Evolutionary conservation across 2,329 filamentous ascomycete species (phyloP).

Genomic region (Stemphylium beticola): DNA sequence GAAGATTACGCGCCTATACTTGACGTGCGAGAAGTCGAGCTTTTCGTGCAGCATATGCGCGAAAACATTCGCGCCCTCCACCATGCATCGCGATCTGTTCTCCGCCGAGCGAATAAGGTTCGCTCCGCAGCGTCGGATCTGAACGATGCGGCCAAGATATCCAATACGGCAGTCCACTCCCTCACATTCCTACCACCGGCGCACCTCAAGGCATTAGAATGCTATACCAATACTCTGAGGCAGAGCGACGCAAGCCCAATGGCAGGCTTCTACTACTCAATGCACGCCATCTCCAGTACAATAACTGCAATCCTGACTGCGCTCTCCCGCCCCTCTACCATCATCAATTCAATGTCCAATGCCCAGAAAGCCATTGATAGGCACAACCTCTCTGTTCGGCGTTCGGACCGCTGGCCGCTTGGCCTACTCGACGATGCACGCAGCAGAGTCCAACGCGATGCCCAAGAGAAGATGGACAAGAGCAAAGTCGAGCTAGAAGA

Average conservation of each 20-base stretch:
- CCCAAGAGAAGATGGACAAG: conserved; percentile 77
- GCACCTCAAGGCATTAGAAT: conserved; percentile 73
- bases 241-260: conserved; percentile 77
- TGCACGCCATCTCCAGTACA: conserved; percentile 82
- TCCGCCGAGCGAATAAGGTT: conserved; percentile 77
- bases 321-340: conserved; percentile 76
- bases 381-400: conserved; percentile 74
- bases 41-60: conserved; percentile 88
- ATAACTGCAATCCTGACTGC: conserved; percentile 81
- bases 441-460: conserved; percentile 80
- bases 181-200: conserved; percentile 70
- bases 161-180: conserved; percentile 59
- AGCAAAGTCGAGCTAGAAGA: conserved; percentile 73
- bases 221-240: conserved; percentile 70
- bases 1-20: conserved; percentile 86
- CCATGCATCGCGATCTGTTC: conserved; percentile 79
- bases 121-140: conserved; percentile 71
- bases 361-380: conserved; percentile 80
- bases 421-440: conserved; percentile 86
- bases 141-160: conserved; percentile 66
- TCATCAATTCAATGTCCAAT: conserved; percentile 77
- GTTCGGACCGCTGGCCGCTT: conserved; percentile 80
- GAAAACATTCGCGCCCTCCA: conserved; percentile 88
- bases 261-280: conserved; percentile 72
- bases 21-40: conserved; percentile 85